phyloP scores from a whole-genome alignment of 1,284 basidiomycete species.

The Pseudozyma sp. region DNA sequence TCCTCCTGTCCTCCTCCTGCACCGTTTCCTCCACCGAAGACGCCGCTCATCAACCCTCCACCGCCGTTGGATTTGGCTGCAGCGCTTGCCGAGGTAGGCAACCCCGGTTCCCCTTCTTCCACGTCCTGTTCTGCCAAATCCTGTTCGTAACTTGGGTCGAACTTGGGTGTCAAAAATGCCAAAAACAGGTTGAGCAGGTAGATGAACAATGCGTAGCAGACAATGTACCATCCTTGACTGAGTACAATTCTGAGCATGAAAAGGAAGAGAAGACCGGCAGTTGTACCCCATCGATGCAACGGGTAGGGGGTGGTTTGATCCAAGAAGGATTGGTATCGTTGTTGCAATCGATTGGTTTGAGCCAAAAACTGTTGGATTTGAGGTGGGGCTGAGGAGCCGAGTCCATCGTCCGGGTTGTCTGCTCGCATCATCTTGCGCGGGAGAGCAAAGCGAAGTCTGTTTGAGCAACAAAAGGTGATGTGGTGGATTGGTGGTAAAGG shows the following conservation, averaged over 20 bases:
- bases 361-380: slow-evolving; percentile 57
- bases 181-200: slow-evolving; percentile 75
- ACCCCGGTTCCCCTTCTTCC: slow-evolving; percentile 83
- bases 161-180: slow-evolving; percentile 90
- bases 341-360: slow-evolving; percentile 51
- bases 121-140: slow-evolving; percentile 94
- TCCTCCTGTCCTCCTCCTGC: slow-evolving; percentile 50
- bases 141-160: slow-evolving; percentile 93
- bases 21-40: slow-evolving; percentile 71
- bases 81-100: slow-evolving; percentile 60
- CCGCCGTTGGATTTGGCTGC: slow-evolving; percentile 14
- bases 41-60: slow-evolving; percentile 64
- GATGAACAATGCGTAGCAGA: slow-evolving; percentile 68
- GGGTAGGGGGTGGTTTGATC: slow-evolving; percentile 92
- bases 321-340: slow-evolving; percentile 77
- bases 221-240: slow-evolving; percentile 93
- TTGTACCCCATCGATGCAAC: slow-evolving; percentile 87
- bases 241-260: slow-evolving; percentile 90
- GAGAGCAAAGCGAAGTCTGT: neutral
- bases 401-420: slow-evolving; percentile 48
- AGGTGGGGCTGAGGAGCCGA: slow-evolving; percentile 37
- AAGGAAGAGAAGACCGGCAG: slow-evolving; percentile 78
- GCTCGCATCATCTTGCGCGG: slow-evolving; percentile 58
- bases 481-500: neutral
- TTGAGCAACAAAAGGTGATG: neutral